Evolutionary conservation across 2,329 filamentous ascomycete genomes (phyloP), one percentile per base, ranked within the genome.

Genomic region (Drechslerella coelobrocha): DNA sequence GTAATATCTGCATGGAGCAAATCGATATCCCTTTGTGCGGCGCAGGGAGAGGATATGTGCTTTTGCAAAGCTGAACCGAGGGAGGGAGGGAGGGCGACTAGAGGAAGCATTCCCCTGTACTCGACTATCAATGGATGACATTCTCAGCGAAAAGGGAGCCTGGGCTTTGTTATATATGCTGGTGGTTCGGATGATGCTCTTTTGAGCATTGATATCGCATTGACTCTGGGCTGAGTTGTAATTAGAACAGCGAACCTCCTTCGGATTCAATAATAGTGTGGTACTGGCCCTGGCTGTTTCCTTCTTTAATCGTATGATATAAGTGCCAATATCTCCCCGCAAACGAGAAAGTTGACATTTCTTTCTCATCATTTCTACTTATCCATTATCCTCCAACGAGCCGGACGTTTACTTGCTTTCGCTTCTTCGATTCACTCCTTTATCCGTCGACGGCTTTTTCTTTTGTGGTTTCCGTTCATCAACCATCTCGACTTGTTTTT

Each of bases 231-330:
- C 23, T 14, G 21, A 61, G 65, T 21, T 37, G 65, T 29, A 69
- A 69, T 62, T 69, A 62, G 31, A 57, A 54, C 26, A 17, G 19
- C 26, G 56, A 27, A 54, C 60, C 52, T 69, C 65, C 65, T 69
- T 57, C 52, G 52, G 59, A 56, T 62, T 48, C 65, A 53, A 61
- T 54, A 54, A 53, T 62, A 61, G 41, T 47, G 63, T 47, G 47
- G 34, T 21, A 50, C 57, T 69, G n/a, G 51, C 19, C 59, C 50
- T 54, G 23, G 41, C 57, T 29, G 50, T 51, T 61, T 26, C 17
- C n/a, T 14, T 39, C 41, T 21, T 23, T 47, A 8, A 14, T 27
- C 53, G 29, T 52, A 17, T 26, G 53, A 48, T 69, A 69, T 69
- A 69, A 69, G 65, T 57, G 43, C 59, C 56, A 53, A 39, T 41